Percentiles rank a stretch among this genome's conserved stretches.
These are phyloP conservation scores for Malus sylvestris DNA, from an alignment of 306 rosid species.

Conservation along the genomic window DNA sequence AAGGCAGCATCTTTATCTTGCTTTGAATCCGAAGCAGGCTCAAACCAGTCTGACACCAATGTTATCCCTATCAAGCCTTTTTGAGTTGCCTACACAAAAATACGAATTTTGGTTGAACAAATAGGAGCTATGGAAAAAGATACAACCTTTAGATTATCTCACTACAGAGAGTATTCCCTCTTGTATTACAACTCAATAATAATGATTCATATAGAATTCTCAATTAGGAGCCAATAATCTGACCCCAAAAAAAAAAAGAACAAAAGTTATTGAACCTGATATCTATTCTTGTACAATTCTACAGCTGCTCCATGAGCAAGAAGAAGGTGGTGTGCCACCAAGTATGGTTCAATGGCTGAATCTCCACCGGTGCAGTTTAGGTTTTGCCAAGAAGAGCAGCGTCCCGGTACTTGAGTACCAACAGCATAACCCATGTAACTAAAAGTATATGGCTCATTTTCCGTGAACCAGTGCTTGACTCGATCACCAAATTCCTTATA, in stretches of 20 bases:
- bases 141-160: background rate
- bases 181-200: too few relatives aligned
- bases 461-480: background rate
- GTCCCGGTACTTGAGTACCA: background rate
- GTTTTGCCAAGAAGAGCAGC: background rate
- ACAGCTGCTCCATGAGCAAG: background rate
- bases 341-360: background rate
- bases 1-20: too few relatives aligned
- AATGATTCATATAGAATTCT: too few relatives aligned
- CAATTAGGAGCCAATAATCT: too few relatives aligned
- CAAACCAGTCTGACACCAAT: too few relatives aligned
- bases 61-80: too few relatives aligned
- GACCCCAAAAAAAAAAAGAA: too few relatives aligned
- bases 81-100: too few relatives aligned
- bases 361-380: background rate
- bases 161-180: background rate
- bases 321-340: background rate
- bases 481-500: background rate
- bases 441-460: background rate
- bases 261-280: background rate
- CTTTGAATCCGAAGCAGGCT: too few relatives aligned
- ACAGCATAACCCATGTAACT: background rate
- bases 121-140: background rate
- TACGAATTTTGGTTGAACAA: too few relatives aligned
- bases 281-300: background rate